Evolutionary conservation across 2,329 filamentous ascomycete genomes (phyloP).

Genomic region (Pseudonectria foliicola): DNA sequence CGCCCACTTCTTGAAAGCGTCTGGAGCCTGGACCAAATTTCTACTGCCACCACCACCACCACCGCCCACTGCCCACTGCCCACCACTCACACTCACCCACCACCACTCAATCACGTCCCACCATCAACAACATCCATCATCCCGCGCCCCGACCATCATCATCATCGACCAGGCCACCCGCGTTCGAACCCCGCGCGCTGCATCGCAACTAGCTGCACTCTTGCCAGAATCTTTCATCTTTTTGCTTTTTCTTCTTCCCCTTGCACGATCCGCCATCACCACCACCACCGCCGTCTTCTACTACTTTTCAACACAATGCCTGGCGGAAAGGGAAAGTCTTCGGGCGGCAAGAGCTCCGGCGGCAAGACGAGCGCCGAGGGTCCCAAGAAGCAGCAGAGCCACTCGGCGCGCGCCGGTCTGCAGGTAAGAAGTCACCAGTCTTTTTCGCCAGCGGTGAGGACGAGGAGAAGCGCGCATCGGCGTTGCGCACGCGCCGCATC

Average conservation of each 20-base stretch:
- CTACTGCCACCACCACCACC: constrained; percentile 22
- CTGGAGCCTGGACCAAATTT: constrained; percentile 20
- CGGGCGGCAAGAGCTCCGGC: constrained; percentile 80
- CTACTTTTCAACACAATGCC: constrained; percentile 46
- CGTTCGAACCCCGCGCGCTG: constrained; percentile 16
- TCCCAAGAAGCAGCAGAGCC: constrained; percentile 85
- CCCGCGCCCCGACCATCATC: constrained; percentile 2
- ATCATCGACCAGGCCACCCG: constrained; percentile 4
- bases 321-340: constrained; percentile 90
- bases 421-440: constrained; percentile 59
- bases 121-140: constrained; percentile 13
- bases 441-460: constrained; percentile 4
- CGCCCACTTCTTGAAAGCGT: constrained; percentile 9
- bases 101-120: constrained; percentile 20
- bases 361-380: constrained; percentile 63
- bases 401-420: constrained; percentile 89
- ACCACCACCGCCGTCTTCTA: no score
- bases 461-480: constrained; percentile 9
- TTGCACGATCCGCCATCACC: constrained; percentile 17
- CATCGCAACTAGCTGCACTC: constrained; percentile 7
- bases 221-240: constrained; percentile 2
- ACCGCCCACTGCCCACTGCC: no score
- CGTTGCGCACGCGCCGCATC: constrained; percentile 16
- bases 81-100: no score
- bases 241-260: constrained; percentile 11